phyloP scores from a whole-genome alignment of 768 basidiomycete species.

The Tricholomella constricta region DNA sequence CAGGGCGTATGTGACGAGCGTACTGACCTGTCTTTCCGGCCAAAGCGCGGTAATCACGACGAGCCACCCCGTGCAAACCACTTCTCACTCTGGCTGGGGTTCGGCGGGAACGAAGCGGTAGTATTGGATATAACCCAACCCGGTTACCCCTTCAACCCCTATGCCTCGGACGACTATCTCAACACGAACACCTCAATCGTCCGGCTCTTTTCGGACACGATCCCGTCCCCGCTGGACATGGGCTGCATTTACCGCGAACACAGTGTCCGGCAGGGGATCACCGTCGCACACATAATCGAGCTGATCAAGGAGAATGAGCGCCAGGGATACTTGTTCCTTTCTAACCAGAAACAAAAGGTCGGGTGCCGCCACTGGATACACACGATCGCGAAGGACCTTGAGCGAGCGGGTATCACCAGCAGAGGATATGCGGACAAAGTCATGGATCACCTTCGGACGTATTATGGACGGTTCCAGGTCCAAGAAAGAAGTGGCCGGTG shows the following conservation, averaged over 20 bases:
- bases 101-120: constrained; percentile 11
- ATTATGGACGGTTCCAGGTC: constrained; percentile 4
- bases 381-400: constrained; percentile 6
- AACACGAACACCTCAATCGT: constrained; percentile 3
- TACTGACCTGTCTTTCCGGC: constrained; percentile 13
- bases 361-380: constrained; percentile 24
- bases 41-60: constrained; percentile 8
- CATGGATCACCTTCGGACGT: constrained; percentile 3
- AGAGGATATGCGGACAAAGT: constrained; percentile 4
- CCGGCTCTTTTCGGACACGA: constrained; percentile 10
- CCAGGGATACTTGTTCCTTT: constrained; percentile 14
- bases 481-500: constrained; percentile 1
- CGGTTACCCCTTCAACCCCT: constrained; percentile 5
- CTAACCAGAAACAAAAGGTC: constrained; percentile 17
- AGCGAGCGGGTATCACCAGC: constrained; percentile 2
- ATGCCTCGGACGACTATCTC: neutral
- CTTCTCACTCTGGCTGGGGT: constrained; percentile 21
- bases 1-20: constrained; percentile 26
- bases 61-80: constrained; percentile 21
- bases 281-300: constrained; percentile 14
- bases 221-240: constrained; percentile 10
- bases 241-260: constrained; percentile 18
- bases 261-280: constrained; percentile 8
- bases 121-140: constrained; percentile 16
- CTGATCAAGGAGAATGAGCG: constrained; percentile 13